Base-by-base conservation (phyloP, 164 flowering plant species). In the Magnolia sinica region DNA sequence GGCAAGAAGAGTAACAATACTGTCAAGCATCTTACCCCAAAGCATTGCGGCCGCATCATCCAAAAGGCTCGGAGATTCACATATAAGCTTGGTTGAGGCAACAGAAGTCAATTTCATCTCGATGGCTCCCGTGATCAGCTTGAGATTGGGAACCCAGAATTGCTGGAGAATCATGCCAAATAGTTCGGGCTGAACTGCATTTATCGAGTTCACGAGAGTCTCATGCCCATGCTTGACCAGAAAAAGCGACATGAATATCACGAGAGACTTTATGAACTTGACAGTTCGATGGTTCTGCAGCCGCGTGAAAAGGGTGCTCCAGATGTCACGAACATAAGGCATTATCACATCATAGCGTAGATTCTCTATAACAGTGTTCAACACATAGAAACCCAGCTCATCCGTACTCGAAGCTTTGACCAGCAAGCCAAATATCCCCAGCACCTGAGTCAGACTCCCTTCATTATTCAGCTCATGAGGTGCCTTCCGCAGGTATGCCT, bases 91-190 rank as follows among this genome's bases (percentile, higher is more conserved):
- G 29, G 90, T 91, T 55, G 99, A 88, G 72, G 97, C 97, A 76
- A 92, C 97, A 14, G 97, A 77, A 82, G 90, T 84, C 73, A 96
- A 83, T 88, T 96, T 92, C 68, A 88, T 61, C 82, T 96, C 99
- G 72, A 90, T 79, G 19, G 78, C 19, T 50, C 99, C 98, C 0
- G 93, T 87, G 74, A 94, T 94, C 72, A 83, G 75, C 81, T 86
- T 96, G n/a, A 96, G 92, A 85, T 87, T 84, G 1, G 99, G 96
- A 74, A 96, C 87, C 99, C 97, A 93, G 67, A 92, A 86, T 76
- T 90, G 90, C 83, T 88, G 90, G 79, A 96, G 74, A 76, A 92
- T 92, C 16, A 75, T 77, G 23, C 71, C 66, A 78, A 96, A 91
- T 55, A 94, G 70, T 70, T 84, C 81, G 4, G 87, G 74, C 82